Conservation (phyloP, 805 yeast genomes). For the Candida sithepensis region DNA sequence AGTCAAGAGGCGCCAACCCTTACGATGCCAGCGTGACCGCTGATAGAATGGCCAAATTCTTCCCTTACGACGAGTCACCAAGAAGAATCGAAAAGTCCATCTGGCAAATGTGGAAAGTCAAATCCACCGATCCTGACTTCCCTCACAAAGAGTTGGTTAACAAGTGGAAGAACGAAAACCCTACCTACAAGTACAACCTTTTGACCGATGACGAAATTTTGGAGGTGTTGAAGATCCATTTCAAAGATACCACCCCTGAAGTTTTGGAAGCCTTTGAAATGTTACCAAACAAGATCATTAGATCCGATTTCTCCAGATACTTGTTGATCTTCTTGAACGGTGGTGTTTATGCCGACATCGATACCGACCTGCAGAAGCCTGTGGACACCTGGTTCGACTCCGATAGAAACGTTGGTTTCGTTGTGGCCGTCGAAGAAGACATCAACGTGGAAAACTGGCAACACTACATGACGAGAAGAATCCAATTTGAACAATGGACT, state of each 20-base stretch:
- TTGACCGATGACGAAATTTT: constrained; percentile 32
- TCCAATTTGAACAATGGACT: constrained; percentile 63
- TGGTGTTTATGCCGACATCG: constrained; percentile 61
- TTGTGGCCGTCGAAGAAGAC: constrained; percentile 53
- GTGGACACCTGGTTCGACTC: constrained; percentile 60
- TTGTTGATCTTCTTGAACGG: constrained; percentile 51
- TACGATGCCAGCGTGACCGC: constrained; percentile 30
- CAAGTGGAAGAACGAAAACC: constrained; percentile 34
- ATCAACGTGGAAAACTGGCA: constrained; percentile 52
- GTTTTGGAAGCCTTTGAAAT: constrained; percentile 49
- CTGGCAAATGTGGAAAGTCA: constrained; percentile 36
- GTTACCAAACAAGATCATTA: constrained; percentile 50
- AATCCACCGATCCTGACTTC: constrained; percentile 31
- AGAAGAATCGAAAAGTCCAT: constrained; percentile 31
- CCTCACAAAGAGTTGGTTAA: constrained; percentile 30
- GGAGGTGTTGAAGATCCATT: constrained; percentile 25
- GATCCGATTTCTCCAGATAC: constrained; percentile 56
- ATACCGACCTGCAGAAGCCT: constrained; percentile 53
- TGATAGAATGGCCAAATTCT: constrained; percentile 28
- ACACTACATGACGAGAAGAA: constrained; percentile 45
- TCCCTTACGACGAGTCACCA: constrained; percentile 33
- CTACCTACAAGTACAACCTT: constrained; percentile 30
- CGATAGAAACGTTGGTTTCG: constrained; percentile 48
- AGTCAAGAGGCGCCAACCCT: constrained; percentile 33
- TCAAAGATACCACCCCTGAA: constrained; percentile 42